These are phyloP conservation scores for Phytopythium chamaehyphon DNA, from an alignment of 352 stramenopile genomes.

Conservation along the genomic window DNA sequence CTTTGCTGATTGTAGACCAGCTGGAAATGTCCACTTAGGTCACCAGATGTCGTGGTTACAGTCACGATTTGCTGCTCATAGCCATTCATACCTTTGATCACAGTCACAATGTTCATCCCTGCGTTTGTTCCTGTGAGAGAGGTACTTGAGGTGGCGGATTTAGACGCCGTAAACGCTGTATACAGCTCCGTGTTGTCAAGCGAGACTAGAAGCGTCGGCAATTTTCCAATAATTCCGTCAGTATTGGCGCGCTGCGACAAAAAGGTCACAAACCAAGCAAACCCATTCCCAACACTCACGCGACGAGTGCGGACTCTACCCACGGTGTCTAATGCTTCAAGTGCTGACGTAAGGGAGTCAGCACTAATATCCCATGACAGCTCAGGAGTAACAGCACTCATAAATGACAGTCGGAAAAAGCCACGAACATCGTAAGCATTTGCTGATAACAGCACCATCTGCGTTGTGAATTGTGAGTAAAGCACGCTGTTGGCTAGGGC, in stretches of 20 bases:
- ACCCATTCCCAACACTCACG: conserved; percentile 65
- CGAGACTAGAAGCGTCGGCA: conserved; percentile 70
- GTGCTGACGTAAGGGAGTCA: conserved; percentile 64
- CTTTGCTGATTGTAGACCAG: conserved; percentile 84
- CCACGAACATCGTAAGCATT: conserved; percentile 82
- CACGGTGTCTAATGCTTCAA: conserved; percentile 83
- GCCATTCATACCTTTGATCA: conserved; percentile 88
- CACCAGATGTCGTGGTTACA: conserved; percentile 53
- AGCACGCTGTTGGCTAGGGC: conserved; percentile 53
- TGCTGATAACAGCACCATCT: conserved; percentile 84
- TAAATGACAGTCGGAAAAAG: conserved; percentile 82
- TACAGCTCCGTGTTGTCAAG: conserved; percentile 61
- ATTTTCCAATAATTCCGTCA: conserved; percentile 38
- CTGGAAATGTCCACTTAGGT: conserved; percentile 83
- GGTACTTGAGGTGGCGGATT: conserved; percentile 25
- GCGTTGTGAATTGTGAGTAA: conserved; percentile 84
- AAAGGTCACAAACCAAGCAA: conserved; percentile 82
- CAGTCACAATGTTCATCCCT: conserved; percentile 63
- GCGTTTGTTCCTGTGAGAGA: conserved; percentile 76
- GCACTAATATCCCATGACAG: conserved; percentile 78
- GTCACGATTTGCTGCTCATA: conserved; percentile 91
- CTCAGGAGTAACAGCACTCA: conserved; percentile 51
- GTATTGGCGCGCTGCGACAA: conserved; percentile 48
- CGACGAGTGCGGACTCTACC: conserved; percentile 76
- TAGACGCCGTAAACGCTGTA: conserved; percentile 36